phyloP scores from a whole-genome alignment of 202 grass and related monocot genomes.

The Saccharum hybrid region DNA sequence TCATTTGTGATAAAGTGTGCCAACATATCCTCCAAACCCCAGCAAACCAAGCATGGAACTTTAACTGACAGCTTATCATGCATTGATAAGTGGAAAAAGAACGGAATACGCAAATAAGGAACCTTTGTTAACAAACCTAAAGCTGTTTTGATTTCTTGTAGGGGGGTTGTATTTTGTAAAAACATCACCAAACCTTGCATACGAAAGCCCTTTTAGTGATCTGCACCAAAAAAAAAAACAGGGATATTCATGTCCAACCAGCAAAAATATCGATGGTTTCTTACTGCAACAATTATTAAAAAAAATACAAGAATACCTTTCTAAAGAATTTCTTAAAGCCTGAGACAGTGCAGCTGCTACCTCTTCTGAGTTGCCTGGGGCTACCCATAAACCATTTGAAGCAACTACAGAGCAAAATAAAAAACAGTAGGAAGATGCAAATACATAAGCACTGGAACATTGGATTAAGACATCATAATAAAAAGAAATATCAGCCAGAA shows the following conservation, averaged over 20 bases:
- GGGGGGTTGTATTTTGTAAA: slow-evolving; percentile 86
- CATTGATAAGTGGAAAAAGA: slow-evolving; percentile 19
- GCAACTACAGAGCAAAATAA: slow-evolving; percentile 61
- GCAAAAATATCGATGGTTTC: slow-evolving; percentile 29
- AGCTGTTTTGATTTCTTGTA: slow-evolving; percentile 72
- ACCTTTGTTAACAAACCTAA: slow-evolving; percentile 69
- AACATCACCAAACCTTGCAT: slow-evolving; percentile 95
- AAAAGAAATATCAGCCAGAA: slow-evolving; percentile 38
- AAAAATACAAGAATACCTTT: slow-evolving; percentile 67
- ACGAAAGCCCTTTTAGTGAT: slow-evolving; percentile 79
- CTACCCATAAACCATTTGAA: slow-evolving; percentile 88
- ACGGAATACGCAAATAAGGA: slow-evolving; percentile 20
- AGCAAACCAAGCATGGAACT: slow-evolving; percentile 36
- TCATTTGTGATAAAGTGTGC: slow-evolving; percentile 3
- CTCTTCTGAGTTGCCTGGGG: slow-evolving; percentile 96
- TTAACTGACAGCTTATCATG: slow-evolving; percentile 23
- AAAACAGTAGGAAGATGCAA: slow-evolving; percentile 29
- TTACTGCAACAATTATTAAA: slow-evolving; percentile 30
- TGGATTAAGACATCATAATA: slow-evolving; percentile 25
- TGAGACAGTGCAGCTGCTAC: slow-evolving; percentile 82
- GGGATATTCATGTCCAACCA: slow-evolving; percentile 5
- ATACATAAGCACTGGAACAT: slow-evolving; percentile 38
- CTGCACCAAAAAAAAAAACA: slow-evolving; percentile 49
- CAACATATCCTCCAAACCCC: slow-evolving; percentile 24
- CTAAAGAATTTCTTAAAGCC: slow-evolving; percentile 91